Conservation (phyloP, 2,329 filamentous ascomycete species). For the Fusarium hostae region DNA sequence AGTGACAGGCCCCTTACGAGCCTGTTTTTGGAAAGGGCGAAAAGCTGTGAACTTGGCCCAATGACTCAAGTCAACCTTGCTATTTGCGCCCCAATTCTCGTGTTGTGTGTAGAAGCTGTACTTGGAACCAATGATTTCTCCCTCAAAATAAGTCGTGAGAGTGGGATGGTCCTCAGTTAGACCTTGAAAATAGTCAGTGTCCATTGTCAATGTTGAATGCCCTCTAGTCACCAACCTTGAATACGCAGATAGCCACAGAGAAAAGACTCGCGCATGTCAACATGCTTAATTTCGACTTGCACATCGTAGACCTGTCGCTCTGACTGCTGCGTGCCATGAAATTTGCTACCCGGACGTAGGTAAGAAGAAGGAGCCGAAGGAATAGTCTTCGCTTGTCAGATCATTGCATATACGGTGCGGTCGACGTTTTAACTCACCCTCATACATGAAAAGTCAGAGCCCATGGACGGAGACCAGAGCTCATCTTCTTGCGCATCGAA, state of each 20-base stretch:
- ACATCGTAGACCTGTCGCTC: conserved; percentile 95
- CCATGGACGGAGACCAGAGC: conserved; percentile 52
- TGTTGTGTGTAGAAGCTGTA: conserved; percentile 94
- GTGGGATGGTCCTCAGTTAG: conserved; percentile 96
- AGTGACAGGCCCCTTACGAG: conserved; percentile 64
- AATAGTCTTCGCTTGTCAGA: conserved; percentile 64
- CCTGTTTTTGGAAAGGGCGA: conserved; percentile 74
- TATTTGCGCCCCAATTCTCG: conserved; percentile 88
- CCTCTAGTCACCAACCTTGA: conserved; percentile 72
- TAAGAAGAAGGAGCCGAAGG: conserved; percentile 87
- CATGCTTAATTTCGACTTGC: conserved; percentile 95
- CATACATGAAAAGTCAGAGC: conserved; percentile 51
- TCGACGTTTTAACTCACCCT: conserved; percentile 46
- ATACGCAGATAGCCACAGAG: conserved; percentile 95
- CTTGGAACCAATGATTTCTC: conserved; percentile 95
- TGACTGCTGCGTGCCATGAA: conserved; percentile 90
- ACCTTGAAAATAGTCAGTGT: conserved; percentile 62
- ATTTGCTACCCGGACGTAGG: conserved; percentile 86
- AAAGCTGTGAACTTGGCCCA: conserved; percentile 93
- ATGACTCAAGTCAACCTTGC: conserved; percentile 91
- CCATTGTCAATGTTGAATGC: neutral
- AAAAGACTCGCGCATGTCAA: conserved; percentile 93
- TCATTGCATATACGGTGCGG: neutral
- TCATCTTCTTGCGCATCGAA: conserved; percentile 45
- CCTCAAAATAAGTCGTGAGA: conserved; percentile 98